phyloP scores from a whole-genome alignment of 345 rosid species.

The Salix brachista region DNA sequence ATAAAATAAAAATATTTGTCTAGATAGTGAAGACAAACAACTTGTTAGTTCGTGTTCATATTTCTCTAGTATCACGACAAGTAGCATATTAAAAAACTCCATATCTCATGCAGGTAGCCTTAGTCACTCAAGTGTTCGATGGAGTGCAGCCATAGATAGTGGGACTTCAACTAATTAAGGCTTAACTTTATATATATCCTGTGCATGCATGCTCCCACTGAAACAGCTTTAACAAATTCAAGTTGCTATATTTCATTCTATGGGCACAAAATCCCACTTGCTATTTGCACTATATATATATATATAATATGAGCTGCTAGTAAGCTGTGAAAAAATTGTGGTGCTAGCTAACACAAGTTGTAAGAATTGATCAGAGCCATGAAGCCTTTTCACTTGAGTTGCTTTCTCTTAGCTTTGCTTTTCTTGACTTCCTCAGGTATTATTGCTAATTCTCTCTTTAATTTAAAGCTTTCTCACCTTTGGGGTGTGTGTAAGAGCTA shows the following conservation, averaged over 20 bases:
- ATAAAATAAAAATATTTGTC: no score
- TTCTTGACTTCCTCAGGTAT: constrained; percentile 12
- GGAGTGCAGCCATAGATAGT: neutral
- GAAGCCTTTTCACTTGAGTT: constrained; percentile 9
- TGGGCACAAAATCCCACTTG: neutral
- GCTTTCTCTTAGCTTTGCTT: constrained; percentile 10
- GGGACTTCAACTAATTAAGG: neutral
- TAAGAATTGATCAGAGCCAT: neutral
- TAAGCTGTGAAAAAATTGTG: no score
- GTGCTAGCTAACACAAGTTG: no score
- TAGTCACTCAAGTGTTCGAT: neutral
- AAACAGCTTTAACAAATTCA: neutral
- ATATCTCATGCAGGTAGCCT: neutral
- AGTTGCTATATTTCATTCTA: constrained; percentile 1
- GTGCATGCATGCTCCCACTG: constrained; percentile 2
- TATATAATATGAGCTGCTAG: no score
- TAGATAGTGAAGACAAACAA: no score
- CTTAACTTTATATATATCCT: neutral
- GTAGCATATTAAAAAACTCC: no score
- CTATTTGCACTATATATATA: neutral
- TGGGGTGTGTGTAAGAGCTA: no score
- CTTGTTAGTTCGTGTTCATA: no score
- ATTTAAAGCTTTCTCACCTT: no score
- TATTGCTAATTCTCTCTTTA: no score
- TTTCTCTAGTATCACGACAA: no score